Conservation (phyloP, 345 rosid genomes). For the Moricandia arvensis region DNA sequence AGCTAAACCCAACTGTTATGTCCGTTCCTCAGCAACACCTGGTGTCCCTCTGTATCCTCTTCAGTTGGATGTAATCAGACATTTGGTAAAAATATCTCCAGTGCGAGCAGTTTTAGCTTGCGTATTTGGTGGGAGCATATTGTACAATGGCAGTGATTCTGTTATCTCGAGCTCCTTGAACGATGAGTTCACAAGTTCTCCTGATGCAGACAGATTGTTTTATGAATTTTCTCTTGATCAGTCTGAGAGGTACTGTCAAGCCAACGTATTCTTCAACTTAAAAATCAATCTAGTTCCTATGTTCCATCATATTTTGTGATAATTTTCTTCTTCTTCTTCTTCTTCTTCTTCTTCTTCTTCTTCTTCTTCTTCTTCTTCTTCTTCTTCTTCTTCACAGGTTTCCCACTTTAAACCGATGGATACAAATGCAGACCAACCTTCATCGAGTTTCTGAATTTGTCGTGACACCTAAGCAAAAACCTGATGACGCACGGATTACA, state of each 20-base stretch:
- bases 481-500: conserved; percentile 49
- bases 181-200: conserved; percentile 56
- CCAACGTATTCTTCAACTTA: conserved; percentile 4
- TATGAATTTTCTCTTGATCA: conserved; percentile 98
- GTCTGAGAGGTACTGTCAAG: conserved; percentile 76
- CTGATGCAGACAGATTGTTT: conserved; percentile 74
- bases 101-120: conserved; percentile 93
- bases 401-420: conserved; percentile 95
- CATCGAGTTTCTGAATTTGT: conserved; percentile 94
- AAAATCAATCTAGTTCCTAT: conserved; percentile 23
- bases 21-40: conserved; percentile 66
- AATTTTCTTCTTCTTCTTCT: not conserved
- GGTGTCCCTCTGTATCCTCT: conserved; percentile 88
- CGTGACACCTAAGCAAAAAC: conserved; percentile 60
- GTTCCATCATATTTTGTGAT: conserved; percentile 10
- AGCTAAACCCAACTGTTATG: conserved; percentile 71
- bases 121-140: conserved; percentile 92
- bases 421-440: conserved; percentile 95
- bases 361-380: not conserved
- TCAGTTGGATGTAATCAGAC: conserved; percentile 84
- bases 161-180: conserved; percentile 65
- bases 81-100: conserved; percentile 90
- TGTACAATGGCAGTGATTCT: conserved; percentile 66
- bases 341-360: too few species aligned
- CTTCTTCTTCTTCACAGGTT: conserved; percentile 45